A percentile compares a stretch with the other conserved stretches of the same genome.
Conservation (phyloP, 441 rosid genomes). For the Populus tomentosa region DNA sequence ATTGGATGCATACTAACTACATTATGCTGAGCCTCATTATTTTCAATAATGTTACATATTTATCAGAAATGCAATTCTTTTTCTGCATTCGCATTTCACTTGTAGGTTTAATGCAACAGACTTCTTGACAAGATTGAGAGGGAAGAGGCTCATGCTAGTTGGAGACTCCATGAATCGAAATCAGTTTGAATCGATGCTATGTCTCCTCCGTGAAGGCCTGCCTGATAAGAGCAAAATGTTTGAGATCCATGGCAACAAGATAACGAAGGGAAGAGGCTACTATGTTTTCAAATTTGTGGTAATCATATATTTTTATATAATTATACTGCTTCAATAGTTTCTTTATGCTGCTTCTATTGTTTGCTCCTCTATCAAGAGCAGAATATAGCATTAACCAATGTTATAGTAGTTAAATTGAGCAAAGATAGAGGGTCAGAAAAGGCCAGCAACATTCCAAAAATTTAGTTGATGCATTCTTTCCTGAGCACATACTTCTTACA, state of each 20-base stretch:
- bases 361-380: not conserved
- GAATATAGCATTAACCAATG: not conserved
- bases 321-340: not conserved
- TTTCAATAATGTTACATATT: not conserved
- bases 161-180: slow-evolving; percentile 95
- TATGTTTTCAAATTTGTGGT: slow-evolving; percentile 67
- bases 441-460: not conserved
- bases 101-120: slow-evolving; percentile 89
- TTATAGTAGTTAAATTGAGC: not conserved
- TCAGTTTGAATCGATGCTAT: slow-evolving; percentile 80
- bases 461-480: not conserved
- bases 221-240: slow-evolving; percentile 61
- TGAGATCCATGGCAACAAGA: slow-evolving; percentile 73
- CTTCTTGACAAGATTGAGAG: slow-evolving; percentile 74
- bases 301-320: slow-evolving; percentile 14
- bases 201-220: slow-evolving; percentile 77
- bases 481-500: not conserved
- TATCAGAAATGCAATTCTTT: slow-evolving; percentile 10
- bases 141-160: slow-evolving; percentile 77
- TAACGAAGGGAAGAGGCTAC: slow-evolving; percentile 83
- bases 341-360: slow-evolving; percentile 4
- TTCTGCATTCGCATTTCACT: slow-evolving; percentile 32
- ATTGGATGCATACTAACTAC: not conserved
- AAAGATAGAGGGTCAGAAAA: not conserved
- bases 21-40: not conserved